Evolutionary conservation across 192 early-diverging fungal species (phyloP).

Genomic region (Coemansia sp.): DNA sequence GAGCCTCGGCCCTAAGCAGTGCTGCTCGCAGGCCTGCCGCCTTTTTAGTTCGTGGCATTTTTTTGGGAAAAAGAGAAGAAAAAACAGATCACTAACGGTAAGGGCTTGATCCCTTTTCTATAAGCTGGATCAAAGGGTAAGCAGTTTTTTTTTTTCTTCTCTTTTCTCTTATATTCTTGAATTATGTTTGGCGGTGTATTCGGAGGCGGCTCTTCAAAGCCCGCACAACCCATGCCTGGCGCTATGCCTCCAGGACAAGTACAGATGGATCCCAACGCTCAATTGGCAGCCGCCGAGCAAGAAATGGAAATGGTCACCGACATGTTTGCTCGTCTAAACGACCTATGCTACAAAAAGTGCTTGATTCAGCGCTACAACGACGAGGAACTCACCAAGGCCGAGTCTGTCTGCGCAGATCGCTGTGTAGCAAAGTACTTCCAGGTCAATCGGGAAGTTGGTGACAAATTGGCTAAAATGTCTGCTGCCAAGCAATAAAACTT

Average conservation of each 20-base stretch:
- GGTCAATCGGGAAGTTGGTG: conserved; percentile 70
- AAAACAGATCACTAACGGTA: neutral
- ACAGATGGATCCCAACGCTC: conserved; percentile 50
- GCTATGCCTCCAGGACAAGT: conserved; percentile 20
- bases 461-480: conserved; percentile 65
- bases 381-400: conserved; percentile 83
- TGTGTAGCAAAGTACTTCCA: conserved; percentile 87
- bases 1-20: neutral
- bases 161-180: conserved; percentile 1
- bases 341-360: conserved; percentile 84
- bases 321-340: conserved; percentile 72
- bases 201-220: conserved; percentile 31
- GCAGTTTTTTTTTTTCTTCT: neutral
- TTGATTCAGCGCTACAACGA: conserved; percentile 77
- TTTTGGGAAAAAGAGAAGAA: neutral
- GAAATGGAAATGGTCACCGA: conserved; percentile 83
- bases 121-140: neutral
- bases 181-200: conserved; percentile 43
- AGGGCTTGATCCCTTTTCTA: neutral
- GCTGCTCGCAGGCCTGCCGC: neutral
- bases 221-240: conserved; percentile 13
- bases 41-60: neutral
- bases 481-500: conserved; percentile 34
- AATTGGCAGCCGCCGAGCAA: conserved; percentile 63
- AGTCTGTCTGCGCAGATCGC: conserved; percentile 85